Evolutionary conservation across 140 eudicot genomes (phyloP), one percentile per base, ranked within the genome.

Genomic region (Flaveria floridana): DNA sequence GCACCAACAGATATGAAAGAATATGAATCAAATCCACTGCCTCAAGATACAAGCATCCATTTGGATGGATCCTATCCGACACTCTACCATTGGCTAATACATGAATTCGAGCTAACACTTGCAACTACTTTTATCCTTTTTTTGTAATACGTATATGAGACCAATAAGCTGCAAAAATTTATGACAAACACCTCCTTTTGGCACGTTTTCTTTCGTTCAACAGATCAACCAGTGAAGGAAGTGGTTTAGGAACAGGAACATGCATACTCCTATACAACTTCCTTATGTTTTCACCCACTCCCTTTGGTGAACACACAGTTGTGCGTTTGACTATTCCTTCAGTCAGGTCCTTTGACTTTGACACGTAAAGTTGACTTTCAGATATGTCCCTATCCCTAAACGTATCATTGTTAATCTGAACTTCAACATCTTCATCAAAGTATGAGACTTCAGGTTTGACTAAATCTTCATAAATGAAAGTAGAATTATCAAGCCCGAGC

Each of bases 201-300:
- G 87, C 77, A 26, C 66, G 73, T 57, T 76, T 89, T 28, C 25
- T 80, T 37, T 79, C 79, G 15, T 87, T 83, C 86, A 89, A 75
- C 57, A 91, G 76, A 74, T 78, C 86, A 76, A 82, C 81, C 39
- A 91, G 76, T 14, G 96, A 92, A 44, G 97, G 97, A 72, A 92
- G 95, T 16, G 92, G 97, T 79, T 50, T 83, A 77, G 95, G 97
- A 74, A 86, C 90, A 1, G 92, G 85, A 44, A 82, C 81, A 81
- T 89, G 79, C 95, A 87, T 82, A 21, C 85, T 81, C 78, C 97
- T 84, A 74, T 92, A 92, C 65, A 84, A 56, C 72, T 67, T 84
- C 75, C 92, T 84, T 56, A 87, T 26, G 53, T 68, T 86, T 28
- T 81, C 89, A 81, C 80, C 65, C 16, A 71, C 83, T 30, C 78